Evolutionary conservation across 108 stramenopile species (phyloP).

Genomic region (Conticribra weissflogii): DNA sequence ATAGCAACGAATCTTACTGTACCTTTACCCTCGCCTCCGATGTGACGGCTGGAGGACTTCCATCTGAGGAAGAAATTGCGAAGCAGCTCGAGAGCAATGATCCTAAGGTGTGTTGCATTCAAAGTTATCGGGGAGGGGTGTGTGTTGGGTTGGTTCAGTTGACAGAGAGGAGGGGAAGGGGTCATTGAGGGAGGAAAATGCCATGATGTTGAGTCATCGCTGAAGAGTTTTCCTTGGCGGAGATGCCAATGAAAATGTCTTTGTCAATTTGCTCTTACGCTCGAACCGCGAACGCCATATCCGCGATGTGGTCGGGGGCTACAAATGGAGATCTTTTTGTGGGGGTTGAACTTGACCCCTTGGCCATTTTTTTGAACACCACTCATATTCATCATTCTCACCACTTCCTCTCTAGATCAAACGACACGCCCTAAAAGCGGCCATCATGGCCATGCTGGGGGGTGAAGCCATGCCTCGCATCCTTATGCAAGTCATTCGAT

Average conservation of each 20-base stretch:
- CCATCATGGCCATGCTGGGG: conserved; percentile 97
- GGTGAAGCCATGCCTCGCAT: conserved; percentile 97
- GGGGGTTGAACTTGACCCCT: too few species aligned
- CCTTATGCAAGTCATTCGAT: conserved; percentile 98
- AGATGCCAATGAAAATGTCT: too few species aligned
- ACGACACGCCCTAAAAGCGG: conserved; percentile 93
- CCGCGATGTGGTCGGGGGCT: too few species aligned
- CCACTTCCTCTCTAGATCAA: conserved; percentile 64
- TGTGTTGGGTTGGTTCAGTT: background rate
- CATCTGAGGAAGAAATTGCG: conserved; percentile 93
- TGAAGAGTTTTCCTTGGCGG: too few species aligned
- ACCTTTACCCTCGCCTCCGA: conserved; percentile 95
- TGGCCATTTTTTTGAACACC: too few species aligned
- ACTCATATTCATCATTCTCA: background rate
- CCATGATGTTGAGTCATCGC: too few species aligned
- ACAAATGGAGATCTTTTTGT: too few species aligned
- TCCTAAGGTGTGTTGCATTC: conserved; percentile 67
- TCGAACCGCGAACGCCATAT: too few species aligned
- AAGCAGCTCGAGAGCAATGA: conserved; percentile 92
- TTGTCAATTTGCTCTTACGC: too few species aligned
- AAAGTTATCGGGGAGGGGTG: background rate
- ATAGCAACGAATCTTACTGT: conserved; percentile 92
- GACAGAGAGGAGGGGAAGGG: conserved; percentile 1
- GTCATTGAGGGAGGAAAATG: background rate
- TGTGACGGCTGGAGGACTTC: conserved; percentile 88